phyloP scores from a whole-genome alignment of 176 grass and related monocot genomes.

The Echinochloa phyllopogon region DNA sequence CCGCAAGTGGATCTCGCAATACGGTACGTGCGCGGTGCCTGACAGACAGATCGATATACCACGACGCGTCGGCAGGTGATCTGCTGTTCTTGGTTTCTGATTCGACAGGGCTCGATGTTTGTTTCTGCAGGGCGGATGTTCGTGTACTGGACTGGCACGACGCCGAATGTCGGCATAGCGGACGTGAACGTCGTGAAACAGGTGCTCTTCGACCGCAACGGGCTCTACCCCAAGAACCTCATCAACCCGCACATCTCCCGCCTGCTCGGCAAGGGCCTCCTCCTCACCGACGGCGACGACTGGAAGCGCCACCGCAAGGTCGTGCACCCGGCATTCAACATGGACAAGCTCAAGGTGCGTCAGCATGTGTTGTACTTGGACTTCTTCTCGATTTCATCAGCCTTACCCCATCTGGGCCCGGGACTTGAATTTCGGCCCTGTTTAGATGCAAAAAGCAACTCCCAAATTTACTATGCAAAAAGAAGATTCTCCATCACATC shows the following conservation, averaged over 20 bases:
- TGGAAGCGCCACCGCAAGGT: constrained; percentile 71
- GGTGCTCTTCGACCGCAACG: constrained; percentile 43
- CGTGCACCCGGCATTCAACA: constrained; percentile 59
- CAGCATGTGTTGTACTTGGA: not conserved
- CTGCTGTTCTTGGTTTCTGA: too few relatives aligned
- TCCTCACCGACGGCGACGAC: constrained; percentile 50
- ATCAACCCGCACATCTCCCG: constrained; percentile 25
- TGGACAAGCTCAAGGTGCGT: constrained; percentile 83
- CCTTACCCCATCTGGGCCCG: too few relatives aligned
- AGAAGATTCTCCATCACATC: too few relatives aligned
- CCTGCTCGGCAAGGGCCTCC: constrained; percentile 64
- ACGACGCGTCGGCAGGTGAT: not conserved
- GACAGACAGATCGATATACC: not conserved
- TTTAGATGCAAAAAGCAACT: too few relatives aligned
- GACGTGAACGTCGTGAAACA: constrained; percentile 52
- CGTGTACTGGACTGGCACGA: constrained; percentile 58
- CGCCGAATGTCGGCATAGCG: constrained; percentile 42
- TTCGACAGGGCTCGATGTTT: not conserved
- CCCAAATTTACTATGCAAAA: too few relatives aligned
- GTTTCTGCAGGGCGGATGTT: constrained; percentile 45
- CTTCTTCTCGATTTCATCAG: too few relatives aligned
- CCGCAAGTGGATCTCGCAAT: constrained; percentile 51
- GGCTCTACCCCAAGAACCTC: constrained; percentile 46
- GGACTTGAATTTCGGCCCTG: too few relatives aligned
- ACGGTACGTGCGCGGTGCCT: constrained; percentile 28